A percentile compares a stretch with the other conserved stretches of the same genome.
phyloP scores from a whole-genome alignment of 257 asterid species.

The Catharanthus roseus region DNA sequence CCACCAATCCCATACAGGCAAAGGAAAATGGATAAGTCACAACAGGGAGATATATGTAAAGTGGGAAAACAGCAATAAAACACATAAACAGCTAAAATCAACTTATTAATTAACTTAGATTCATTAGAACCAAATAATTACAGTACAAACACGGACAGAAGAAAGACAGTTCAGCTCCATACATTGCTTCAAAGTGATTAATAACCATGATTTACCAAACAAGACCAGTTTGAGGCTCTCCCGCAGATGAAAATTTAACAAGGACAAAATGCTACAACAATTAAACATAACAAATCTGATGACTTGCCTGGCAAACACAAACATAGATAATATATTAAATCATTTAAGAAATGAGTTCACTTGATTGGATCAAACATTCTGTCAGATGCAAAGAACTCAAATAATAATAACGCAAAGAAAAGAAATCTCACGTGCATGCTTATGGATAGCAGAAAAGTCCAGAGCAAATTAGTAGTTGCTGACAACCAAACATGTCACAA shows the following conservation, averaged over 20 bases:
- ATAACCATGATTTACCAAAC: not conserved
- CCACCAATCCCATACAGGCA: not conserved
- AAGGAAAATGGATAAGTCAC: not conserved
- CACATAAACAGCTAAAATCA: not conserved
- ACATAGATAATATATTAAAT: not conserved
- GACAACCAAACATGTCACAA: not conserved
- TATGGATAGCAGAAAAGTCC: not conserved
- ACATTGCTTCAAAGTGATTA: not conserved
- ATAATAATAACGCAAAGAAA: not conserved
- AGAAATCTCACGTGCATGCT: not conserved
- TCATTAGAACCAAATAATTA: not conserved
- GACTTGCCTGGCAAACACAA: not conserved
- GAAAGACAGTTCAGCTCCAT: not conserved
- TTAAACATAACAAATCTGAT: not conserved
- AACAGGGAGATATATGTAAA: not conserved
- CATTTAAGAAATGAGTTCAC: not conserved
- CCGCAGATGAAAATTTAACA: not conserved
- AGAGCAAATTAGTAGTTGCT: too few relatives aligned
- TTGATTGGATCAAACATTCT: not conserved
- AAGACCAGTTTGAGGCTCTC: not conserved
- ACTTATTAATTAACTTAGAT: not conserved
- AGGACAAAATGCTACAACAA: not conserved
- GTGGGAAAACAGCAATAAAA: not conserved
- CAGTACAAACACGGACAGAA: not conserved
- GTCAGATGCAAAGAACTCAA: not conserved